phyloP scores from a whole-genome alignment of 345 rosid genomes.

The Draba incana region DNA sequence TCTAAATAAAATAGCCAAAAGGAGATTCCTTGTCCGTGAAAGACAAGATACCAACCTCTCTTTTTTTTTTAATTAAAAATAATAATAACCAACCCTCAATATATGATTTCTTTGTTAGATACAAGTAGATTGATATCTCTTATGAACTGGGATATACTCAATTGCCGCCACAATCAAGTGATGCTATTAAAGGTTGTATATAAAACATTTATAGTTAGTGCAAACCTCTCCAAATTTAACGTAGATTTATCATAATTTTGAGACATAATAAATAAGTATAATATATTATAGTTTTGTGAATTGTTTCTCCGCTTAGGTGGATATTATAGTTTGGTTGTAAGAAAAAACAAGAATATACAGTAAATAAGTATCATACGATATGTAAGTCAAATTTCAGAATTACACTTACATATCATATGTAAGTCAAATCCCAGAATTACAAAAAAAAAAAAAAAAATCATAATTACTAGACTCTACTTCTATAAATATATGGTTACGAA shows the following conservation, averaged over 20 bases:
- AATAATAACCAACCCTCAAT: too few species aligned
- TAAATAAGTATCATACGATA: conserved; percentile 7
- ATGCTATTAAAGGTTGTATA: too few species aligned
- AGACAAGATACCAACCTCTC: conserved; percentile 30
- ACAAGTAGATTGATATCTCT: neutral
- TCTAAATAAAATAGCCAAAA: conserved; percentile 28
- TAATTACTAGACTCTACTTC: neutral
- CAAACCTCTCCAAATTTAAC: neutral
- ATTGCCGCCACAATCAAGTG: neutral
- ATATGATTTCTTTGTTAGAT: conserved; percentile 14
- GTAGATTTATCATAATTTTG: neutral
- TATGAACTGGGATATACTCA: neutral
- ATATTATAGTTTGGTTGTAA: too few species aligned
- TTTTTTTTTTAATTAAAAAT: too few species aligned
- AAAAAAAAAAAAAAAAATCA: too few species aligned
- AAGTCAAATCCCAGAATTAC: neutral
- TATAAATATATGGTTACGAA: neutral
- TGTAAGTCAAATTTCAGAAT: neutral
- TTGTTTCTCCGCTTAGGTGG: too few species aligned
- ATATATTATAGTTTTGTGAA: too few species aligned
- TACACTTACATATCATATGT: neutral
- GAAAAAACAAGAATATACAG: neutral
- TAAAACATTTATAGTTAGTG: too few species aligned
- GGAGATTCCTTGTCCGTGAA: conserved; percentile 27
- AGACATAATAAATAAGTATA: neutral